Evolutionary conservation across 257 asterid species (phyloP), one percentile per base, ranked within the genome.

Genomic region (Petunia axillaris): DNA sequence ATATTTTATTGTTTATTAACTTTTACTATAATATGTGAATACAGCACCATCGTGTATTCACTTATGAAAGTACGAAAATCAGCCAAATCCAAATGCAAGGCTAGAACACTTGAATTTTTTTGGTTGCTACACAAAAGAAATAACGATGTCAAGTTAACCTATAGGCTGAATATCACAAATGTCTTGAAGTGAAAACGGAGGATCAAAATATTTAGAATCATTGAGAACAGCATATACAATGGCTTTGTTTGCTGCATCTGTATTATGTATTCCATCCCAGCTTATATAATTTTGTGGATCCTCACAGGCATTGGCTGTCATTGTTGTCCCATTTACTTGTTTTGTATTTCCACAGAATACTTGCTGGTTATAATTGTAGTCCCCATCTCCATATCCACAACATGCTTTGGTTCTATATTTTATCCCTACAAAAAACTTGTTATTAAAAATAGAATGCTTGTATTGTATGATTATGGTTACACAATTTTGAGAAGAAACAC

Each of bases 201-300:
- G 93, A 84, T 89, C 89, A 73, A 81, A 91, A 80, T 75, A 79
- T 25, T 25, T 25, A 16, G 94, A 89, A 70, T 91, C 90, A 78
- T 81, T 81, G 35, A 92, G 86, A 38, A 91, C 87, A 41, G 92
- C 92, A 85, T 85, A 43, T 36, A 91, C 88, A 68, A 87, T 87
- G 79, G 85, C 73, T 87, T 87, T 90, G 87, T 94, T 94, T 64
- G 98, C 97, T 74, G 94, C 94, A 83, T 93, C 98, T 5, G 97
- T 89, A 16, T 93, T 91, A 86, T 91, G 97, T 74, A 88, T 83
- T 57, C 97, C 98, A 82, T 93, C 94, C 93, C 94, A 93, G 67
- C 94, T 91, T 1, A 91, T 96, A 60, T 90, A 90, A 9, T 83
- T 85, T 80, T 90, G 60, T 25, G 98, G 98, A 73, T 91, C 98